Percentiles rank a stretch among this genome's conserved stretches.
These are phyloP conservation scores for Fonsecaea pugnacius DNA, from an alignment of 2,329 filamentous ascomycete species.

Conservation along the genomic window DNA sequence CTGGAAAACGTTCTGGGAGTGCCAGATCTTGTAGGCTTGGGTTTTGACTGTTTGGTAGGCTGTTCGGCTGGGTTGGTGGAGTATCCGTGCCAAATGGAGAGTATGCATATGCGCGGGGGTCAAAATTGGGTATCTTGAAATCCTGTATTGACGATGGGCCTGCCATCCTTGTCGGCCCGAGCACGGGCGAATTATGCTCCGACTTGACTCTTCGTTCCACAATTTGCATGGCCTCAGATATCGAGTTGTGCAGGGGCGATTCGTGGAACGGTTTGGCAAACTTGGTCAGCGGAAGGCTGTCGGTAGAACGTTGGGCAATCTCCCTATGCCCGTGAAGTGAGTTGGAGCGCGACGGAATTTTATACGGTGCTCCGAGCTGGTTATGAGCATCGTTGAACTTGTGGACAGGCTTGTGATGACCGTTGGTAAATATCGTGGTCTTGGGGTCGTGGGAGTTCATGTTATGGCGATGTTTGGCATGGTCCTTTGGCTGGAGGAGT, in stretches of 20 bases:
- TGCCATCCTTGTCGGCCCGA: conserved; percentile 39
- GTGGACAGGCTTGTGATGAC: conserved; percentile 68
- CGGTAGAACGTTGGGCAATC: conserved; percentile 56
- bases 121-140: conserved; percentile 42
- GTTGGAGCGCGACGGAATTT: conserved; percentile 59
- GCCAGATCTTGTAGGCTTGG: conserved; percentile 34
- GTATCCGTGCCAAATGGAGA: conserved; percentile 43
- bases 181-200: conserved; percentile 54
- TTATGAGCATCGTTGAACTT: conserved; percentile 69
- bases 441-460: conserved; percentile 58
- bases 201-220: conserved; percentile 47
- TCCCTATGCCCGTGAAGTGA: conserved; percentile 54
- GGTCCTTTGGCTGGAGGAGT: conserved; percentile 48
- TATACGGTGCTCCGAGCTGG: conserved; percentile 63
- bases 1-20: conserved; percentile 45
- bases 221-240: conserved; percentile 41
- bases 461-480: conserved; percentile 60
- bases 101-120: conserved; percentile 40
- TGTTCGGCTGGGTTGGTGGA: conserved; percentile 37
- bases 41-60: conserved; percentile 39
- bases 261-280: conserved; percentile 38
- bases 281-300: conserved; percentile 54
- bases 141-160: conserved; percentile 30
- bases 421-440: conserved; percentile 65
- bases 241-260: conserved; percentile 40